Percentiles rank a stretch among this genome's conserved stretches.
phyloP scores from a whole-genome alignment of 2,329 filamentous ascomycete species.

The Pseudogymnoascus sp. region DNA sequence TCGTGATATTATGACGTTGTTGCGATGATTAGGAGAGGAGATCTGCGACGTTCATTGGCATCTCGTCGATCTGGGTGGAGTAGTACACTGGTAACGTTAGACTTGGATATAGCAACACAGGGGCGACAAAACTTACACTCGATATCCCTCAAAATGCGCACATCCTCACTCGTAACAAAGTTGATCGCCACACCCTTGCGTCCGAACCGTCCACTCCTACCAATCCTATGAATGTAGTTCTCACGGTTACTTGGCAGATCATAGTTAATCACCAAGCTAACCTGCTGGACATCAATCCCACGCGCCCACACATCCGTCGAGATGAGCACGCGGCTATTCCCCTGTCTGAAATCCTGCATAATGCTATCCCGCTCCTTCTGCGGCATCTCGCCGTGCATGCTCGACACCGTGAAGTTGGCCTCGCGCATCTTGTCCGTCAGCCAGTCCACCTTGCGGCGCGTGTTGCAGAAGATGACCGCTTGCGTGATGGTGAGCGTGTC shows the following conservation, averaged over 20 bases:
- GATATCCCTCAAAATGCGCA: conserved; percentile 93
- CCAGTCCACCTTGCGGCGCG: conserved; percentile 97
- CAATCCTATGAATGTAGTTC: conserved; percentile 99
- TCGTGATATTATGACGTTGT: background rate
- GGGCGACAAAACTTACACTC: conserved; percentile 57
- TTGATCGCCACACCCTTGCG: conserved; percentile 99
- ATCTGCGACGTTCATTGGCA: conserved; percentile 66
- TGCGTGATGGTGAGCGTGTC: conserved; percentile 98
- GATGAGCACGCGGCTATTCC: conserved; percentile 91
- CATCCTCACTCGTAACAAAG: conserved; percentile 97
- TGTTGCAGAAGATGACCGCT: conserved; percentile 99
- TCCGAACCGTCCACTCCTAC: conserved; percentile 88
- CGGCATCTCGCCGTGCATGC: conserved; percentile 99
- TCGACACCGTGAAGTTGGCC: conserved; percentile 95
- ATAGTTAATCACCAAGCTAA: conserved; percentile 98
- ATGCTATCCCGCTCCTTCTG: conserved; percentile 97
- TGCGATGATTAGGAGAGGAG: conserved; percentile 22
- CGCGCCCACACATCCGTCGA: conserved; percentile 97
- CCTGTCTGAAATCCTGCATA: conserved; percentile 98
- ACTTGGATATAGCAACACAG: background rate
- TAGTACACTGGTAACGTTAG: conserved; percentile 52
- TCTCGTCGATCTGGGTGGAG: conserved; percentile 72
- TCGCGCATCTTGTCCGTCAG: conserved; percentile 98
- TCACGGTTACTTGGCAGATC: conserved; percentile 97
- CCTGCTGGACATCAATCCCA: conserved; percentile 98